phyloP scores from a whole-genome alignment of 1,139 yeast genomes.

The Kodamaea alishanica region DNA sequence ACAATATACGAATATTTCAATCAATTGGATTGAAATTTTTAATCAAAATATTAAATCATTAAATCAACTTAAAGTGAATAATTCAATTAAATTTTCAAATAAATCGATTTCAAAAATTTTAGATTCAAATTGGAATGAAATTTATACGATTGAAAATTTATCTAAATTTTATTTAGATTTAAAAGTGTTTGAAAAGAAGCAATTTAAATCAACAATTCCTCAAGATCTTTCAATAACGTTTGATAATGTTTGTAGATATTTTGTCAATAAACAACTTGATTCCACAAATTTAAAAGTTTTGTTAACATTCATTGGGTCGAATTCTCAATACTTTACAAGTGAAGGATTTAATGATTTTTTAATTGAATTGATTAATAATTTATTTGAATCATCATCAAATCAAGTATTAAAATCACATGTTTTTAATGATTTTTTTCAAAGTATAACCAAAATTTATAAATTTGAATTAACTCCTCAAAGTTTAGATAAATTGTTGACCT shows the following conservation, averaged over 20 bases:
- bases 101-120: slow-evolving; percentile 3
- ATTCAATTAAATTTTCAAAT: slow-evolving; percentile 2
- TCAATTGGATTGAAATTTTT: slow-evolving; percentile 30
- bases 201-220: slow-evolving; percentile 8
- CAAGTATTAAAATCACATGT: slow-evolving; percentile 4
- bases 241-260: slow-evolving; percentile 21
- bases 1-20: slow-evolving; percentile 28
- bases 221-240: slow-evolving; percentile 17
- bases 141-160: slow-evolving; percentile 10
- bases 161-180: slow-evolving; percentile 16
- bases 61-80: slow-evolving; percentile 12
- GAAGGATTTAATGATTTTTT: slow-evolving; percentile 21
- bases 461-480: slow-evolving; percentile 13
- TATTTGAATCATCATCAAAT: slow-evolving; percentile 10
- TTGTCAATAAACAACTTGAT: slow-evolving; percentile 14
- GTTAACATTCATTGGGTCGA: slow-evolving; percentile 17
- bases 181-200: slow-evolving; percentile 20
- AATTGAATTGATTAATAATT: slow-evolving; percentile 11
- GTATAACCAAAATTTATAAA: background rate
- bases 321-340: slow-evolving; percentile 16
- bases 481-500: slow-evolving; percentile 27
- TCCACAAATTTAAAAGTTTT: slow-evolving; percentile 13
- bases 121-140: slow-evolving; percentile 1
- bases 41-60: slow-evolving; percentile 21
- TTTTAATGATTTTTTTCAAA: slow-evolving; percentile 6